phyloP scores from a whole-genome alignment of 73 alveolate species.

The Tetrahymena thermophila region DNA sequence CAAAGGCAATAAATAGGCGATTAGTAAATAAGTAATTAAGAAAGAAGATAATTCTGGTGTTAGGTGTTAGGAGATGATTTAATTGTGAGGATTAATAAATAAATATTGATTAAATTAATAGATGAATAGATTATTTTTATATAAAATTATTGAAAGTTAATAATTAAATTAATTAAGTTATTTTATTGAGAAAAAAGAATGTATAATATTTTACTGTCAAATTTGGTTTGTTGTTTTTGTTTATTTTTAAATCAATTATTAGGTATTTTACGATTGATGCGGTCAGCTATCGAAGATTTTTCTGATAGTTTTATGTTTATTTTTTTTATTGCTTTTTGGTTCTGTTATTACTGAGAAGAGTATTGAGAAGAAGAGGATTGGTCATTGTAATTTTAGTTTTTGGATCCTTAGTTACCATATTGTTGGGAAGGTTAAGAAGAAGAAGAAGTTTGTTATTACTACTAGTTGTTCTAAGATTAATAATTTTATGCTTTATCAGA shows the following conservation, averaged over 20 bases:
- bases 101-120: not conserved
- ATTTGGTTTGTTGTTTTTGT: not conserved
- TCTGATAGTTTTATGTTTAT: not conserved
- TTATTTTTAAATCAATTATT: not conserved
- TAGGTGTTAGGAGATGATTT: not conserved
- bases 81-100: not conserved
- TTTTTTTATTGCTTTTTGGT: not conserved
- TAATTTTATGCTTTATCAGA: not conserved
- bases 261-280: not conserved
- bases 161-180: not conserved
- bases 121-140: not conserved
- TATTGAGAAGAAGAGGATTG: not conserved
- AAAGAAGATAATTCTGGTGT: too few relatives aligned
- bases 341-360: not conserved
- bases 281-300: not conserved
- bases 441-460: not conserved
- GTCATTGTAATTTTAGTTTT: not conserved
- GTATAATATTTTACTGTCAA: not conserved
- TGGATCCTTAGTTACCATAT: not conserved
- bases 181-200: not conserved
- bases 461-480: not conserved
- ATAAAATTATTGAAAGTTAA: not conserved
- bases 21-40: too few relatives aligned
- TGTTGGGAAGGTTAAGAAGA: not conserved
- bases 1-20: too few relatives aligned